These are phyloP conservation scores for Austroboletus eburneus DNA, from an alignment of 768 basidiomycete species.

Conservation along the genomic window DNA sequence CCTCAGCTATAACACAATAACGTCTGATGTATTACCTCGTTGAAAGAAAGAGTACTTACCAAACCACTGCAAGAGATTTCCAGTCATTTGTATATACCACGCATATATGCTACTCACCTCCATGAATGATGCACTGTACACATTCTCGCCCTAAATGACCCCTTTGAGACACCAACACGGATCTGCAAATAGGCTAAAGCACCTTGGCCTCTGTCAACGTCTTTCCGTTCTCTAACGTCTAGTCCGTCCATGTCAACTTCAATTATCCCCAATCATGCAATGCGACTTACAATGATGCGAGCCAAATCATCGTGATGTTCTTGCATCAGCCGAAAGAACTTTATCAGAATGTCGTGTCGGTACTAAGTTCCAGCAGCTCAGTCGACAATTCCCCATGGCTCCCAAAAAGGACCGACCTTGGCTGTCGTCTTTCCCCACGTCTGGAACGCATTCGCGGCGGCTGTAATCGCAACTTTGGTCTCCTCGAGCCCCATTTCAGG, in stretches of 20 bases:
- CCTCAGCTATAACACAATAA: slow-evolving; percentile 59
- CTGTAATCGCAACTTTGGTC: slow-evolving; percentile 78
- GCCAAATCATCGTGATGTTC: slow-evolving; percentile 85
- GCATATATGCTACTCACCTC: slow-evolving; percentile 48
- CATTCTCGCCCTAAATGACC: slow-evolving; percentile 61
- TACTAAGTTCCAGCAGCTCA: slow-evolving; percentile 38
- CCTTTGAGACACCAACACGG: background rate
- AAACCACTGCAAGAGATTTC: slow-evolving; percentile 58
- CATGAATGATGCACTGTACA: slow-evolving; percentile 81
- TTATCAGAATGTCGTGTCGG: slow-evolving; percentile 80
- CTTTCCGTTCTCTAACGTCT: slow-evolving; percentile 98
- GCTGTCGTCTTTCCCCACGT: slow-evolving; percentile 86
- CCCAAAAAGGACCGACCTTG: slow-evolving; percentile 47
- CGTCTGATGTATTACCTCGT: background rate
- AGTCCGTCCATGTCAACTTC: slow-evolving; percentile 10
- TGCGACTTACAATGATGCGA: slow-evolving; percentile 67
- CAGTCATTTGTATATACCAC: slow-evolving; percentile 1
- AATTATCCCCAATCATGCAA: background rate
- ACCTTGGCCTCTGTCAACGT: slow-evolving; percentile 81
- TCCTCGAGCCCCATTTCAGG: slow-evolving; percentile 89
- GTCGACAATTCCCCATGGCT: background rate
- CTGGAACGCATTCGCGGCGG: slow-evolving; percentile 76
- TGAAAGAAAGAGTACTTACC: slow-evolving; percentile 40
- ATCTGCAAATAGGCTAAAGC: background rate
- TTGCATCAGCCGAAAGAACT: slow-evolving; percentile 74